These are phyloP conservation scores for Anisodus acutangulus DNA, from an alignment of 257 asterid genomes.

Conservation along the genomic window DNA sequence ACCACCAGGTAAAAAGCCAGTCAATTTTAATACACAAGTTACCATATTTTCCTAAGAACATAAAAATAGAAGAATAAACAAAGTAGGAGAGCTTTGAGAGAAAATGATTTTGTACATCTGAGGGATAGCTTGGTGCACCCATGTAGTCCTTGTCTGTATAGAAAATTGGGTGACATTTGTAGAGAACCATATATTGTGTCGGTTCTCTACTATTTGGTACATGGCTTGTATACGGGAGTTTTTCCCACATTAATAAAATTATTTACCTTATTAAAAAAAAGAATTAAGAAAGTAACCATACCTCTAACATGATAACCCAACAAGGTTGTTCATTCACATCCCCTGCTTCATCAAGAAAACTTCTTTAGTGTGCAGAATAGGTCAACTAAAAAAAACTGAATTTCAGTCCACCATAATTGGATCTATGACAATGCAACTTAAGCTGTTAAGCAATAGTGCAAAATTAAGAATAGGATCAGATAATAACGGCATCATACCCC, in stretches of 20 bases:
- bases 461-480: slow-evolving; percentile 35
- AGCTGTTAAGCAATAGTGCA: slow-evolving; percentile 21
- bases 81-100: not conserved
- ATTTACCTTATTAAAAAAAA: not conserved
- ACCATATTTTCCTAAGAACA: not conserved
- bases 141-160: not conserved
- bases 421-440: not conserved
- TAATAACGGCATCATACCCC: slow-evolving; percentile 64
- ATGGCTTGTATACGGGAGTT: not conserved
- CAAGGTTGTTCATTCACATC: slow-evolving; percentile 75
- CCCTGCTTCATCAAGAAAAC: slow-evolving; percentile 62
- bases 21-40: slow-evolving; percentile 1
- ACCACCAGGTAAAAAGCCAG: not conserved
- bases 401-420: not conserved
- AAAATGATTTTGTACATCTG: not conserved
- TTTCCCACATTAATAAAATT: not conserved
- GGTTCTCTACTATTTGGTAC: not conserved
- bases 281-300: slow-evolving; percentile 35
- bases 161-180: not conserved
- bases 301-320: slow-evolving; percentile 99
- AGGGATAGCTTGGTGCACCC: not conserved
- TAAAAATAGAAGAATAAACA: not conserved
- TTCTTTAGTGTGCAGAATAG: not conserved
- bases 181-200: not conserved
- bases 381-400: not conserved